Conservation (phyloP, 1,284 basidiomycete species). For the Pseudozyma pruni region DNA sequence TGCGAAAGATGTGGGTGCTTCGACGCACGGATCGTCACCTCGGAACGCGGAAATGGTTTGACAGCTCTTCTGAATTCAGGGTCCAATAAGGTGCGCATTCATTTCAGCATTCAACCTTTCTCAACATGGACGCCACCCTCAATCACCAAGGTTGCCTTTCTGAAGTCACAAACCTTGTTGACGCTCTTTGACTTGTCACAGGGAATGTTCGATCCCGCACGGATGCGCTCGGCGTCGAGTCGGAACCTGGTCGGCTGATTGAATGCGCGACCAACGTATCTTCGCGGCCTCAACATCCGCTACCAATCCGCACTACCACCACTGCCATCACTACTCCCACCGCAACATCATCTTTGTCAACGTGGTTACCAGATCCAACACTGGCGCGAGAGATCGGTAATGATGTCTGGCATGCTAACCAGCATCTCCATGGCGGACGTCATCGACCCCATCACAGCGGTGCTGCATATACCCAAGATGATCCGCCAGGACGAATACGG, state of each 20-base stretch:
- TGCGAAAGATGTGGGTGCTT: not conserved
- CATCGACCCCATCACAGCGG: constrained; percentile 36
- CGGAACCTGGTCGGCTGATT: no score
- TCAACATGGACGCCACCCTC: not conserved
- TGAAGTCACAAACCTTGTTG: not conserved
- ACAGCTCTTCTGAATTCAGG: constrained; percentile 18
- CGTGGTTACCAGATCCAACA: not conserved
- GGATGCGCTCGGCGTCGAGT: not conserved
- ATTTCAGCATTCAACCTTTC: not conserved
- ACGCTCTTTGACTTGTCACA: not conserved
- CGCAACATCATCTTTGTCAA: not conserved
- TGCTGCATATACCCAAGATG: constrained; percentile 47
- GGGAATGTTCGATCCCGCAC: not conserved
- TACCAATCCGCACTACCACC: constrained; percentile 5
- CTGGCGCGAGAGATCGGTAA: no score
- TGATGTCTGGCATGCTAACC: constrained; percentile 20
- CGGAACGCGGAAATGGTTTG: constrained; percentile 34
- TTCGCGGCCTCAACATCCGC: no score
- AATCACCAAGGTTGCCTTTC: not conserved
- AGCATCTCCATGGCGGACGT: constrained; percentile 45
- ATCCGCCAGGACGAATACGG: constrained; percentile 45
- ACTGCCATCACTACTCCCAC: not conserved
- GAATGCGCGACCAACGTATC: no score
- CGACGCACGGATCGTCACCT: constrained; percentile 4
- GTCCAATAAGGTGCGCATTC: constrained; percentile 8